Evolutionary conservation across 1,284 basidiomycete species (phyloP).

Genomic region (Cystobasidiaceae sp.): DNA sequence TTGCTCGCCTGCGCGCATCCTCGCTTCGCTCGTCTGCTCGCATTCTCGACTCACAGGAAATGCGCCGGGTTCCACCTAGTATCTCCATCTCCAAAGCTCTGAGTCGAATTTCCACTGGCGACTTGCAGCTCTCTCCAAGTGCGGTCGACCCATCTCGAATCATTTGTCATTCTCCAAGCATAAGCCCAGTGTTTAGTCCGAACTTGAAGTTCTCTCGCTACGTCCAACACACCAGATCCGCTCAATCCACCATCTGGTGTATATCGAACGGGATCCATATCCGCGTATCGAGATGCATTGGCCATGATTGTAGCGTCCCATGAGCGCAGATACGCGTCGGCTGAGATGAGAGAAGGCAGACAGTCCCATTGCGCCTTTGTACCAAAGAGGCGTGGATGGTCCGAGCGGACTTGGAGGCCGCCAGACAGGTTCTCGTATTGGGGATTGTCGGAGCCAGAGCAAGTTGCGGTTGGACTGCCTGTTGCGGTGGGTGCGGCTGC

Average conservation of each 20-base stretch:
- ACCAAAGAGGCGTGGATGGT: constrained; percentile 89
- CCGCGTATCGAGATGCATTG: constrained; percentile 72
- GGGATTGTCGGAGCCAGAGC: constrained; percentile 17
- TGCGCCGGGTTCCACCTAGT: constrained; percentile 54
- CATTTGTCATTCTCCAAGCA: constrained; percentile 81
- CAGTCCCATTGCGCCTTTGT: constrained; percentile 87
- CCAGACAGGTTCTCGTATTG: constrained; percentile 55
- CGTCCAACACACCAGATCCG: constrained; percentile 85
- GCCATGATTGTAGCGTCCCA: constrained; percentile 90
- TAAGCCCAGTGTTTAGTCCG: constrained; percentile 90
- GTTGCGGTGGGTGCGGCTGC: constrained; percentile 66
- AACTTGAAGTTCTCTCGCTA: constrained; percentile 81
- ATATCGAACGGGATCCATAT: constrained; percentile 53
- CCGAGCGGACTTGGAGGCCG: constrained; percentile 60
- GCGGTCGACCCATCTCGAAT: constrained; percentile 79
- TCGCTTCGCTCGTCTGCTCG: too few relatives aligned
- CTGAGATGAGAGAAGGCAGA: constrained; percentile 67
- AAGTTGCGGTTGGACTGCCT: constrained; percentile 43
- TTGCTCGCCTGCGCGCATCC: too few relatives aligned
- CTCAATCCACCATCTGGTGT: constrained; percentile 62
- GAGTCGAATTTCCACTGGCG: constrained; percentile 58
- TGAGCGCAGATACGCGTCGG: constrained; percentile 74
- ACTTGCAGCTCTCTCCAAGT: constrained; percentile 70
- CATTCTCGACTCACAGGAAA: constrained; percentile 62
- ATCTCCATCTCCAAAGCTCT: constrained; percentile 58